Conservation (phyloP, 2,329 filamentous ascomycete genomes). For the Aspergillus tanneri region DNA sequence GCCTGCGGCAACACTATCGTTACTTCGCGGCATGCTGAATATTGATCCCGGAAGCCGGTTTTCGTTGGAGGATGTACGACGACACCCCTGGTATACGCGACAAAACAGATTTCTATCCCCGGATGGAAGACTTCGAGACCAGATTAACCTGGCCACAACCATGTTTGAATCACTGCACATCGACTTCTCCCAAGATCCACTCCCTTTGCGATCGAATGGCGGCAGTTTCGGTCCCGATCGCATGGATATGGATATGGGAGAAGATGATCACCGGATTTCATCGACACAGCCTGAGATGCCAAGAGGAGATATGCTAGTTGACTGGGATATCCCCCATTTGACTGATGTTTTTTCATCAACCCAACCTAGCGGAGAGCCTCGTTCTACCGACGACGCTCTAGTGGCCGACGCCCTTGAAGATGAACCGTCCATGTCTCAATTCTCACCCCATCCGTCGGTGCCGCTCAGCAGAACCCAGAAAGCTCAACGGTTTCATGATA, state of each 20-base stretch:
- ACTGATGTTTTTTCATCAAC: slow-evolving; percentile 44
- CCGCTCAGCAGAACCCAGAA: slow-evolving; percentile 84
- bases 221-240: slow-evolving; percentile 48
- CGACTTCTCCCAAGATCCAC: slow-evolving; percentile 72
- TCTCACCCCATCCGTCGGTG: slow-evolving; percentile 73
- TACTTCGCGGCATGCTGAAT: slow-evolving; percentile 91
- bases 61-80: slow-evolving; percentile 78
- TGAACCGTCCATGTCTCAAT: slow-evolving; percentile 81
- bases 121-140: slow-evolving; percentile 74
- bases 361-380: slow-evolving; percentile 45
- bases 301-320: slow-evolving; percentile 71
- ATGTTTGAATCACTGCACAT: slow-evolving; percentile 92
- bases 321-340: slow-evolving; percentile 78
- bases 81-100: slow-evolving; percentile 92
- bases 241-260: slow-evolving; percentile 68
- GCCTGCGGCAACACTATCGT: slow-evolving; percentile 70
- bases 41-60: slow-evolving; percentile 74
- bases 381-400: slow-evolving; percentile 40
- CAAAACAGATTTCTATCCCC: slow-evolving; percentile 72
- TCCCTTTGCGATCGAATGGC: slow-evolving; percentile 45
- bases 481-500: slow-evolving; percentile 83
- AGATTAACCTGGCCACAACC: slow-evolving; percentile 81
- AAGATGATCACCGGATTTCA: slow-evolving; percentile 55
- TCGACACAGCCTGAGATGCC: slow-evolving; percentile 85
- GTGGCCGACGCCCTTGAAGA: slow-evolving; percentile 69